These are phyloP conservation scores for Calocera viscosa DNA, from an alignment of 768 basidiomycete species.

Conservation along the genomic window DNA sequence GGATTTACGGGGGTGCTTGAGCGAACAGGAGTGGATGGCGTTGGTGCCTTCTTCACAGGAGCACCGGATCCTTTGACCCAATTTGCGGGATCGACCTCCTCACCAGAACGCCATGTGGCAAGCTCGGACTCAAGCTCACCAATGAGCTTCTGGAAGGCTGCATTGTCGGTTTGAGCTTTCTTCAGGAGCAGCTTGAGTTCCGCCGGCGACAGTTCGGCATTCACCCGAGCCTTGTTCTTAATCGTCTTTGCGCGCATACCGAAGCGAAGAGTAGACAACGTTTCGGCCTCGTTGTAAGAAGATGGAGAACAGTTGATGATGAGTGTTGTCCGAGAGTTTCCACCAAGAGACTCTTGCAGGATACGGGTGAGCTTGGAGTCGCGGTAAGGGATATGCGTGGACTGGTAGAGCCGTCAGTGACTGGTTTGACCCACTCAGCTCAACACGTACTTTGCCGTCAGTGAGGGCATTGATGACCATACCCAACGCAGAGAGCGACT, in stretches of 20 bases:
- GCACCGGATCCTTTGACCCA: constrained; percentile 50
- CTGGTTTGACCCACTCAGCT: not conserved
- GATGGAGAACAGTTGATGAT: constrained; percentile 99
- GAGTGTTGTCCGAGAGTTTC: constrained; percentile 89
- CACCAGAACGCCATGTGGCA: constrained; percentile 77
- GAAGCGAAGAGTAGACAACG: constrained; percentile 91
- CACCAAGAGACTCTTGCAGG: constrained; percentile 93
- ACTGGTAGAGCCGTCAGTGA: constrained; percentile 36
- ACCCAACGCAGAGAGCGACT: constrained; percentile 89
- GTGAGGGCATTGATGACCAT: constrained; percentile 99
- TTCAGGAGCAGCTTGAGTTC: constrained; percentile 87
- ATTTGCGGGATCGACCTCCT: constrained; percentile 65
- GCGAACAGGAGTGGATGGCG: constrained; percentile 51
- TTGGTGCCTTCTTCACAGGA: constrained; percentile 40
- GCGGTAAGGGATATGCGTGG: constrained; percentile 93
- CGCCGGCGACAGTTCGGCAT: constrained; percentile 89
- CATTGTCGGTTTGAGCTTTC: constrained; percentile 78
- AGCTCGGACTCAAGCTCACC: constrained; percentile 84
- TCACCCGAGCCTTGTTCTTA: constrained; percentile 98
- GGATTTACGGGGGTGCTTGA: constrained; percentile 69
- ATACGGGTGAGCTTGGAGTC: constrained; percentile 99
- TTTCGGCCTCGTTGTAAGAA: constrained; percentile 93
- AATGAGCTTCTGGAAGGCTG: constrained; percentile 74
- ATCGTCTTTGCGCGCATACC: constrained; percentile 99
- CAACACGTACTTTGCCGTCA: constrained; percentile 65